phyloP scores from a whole-genome alignment of 768 basidiomycete genomes.

The Suillus subluteus region DNA sequence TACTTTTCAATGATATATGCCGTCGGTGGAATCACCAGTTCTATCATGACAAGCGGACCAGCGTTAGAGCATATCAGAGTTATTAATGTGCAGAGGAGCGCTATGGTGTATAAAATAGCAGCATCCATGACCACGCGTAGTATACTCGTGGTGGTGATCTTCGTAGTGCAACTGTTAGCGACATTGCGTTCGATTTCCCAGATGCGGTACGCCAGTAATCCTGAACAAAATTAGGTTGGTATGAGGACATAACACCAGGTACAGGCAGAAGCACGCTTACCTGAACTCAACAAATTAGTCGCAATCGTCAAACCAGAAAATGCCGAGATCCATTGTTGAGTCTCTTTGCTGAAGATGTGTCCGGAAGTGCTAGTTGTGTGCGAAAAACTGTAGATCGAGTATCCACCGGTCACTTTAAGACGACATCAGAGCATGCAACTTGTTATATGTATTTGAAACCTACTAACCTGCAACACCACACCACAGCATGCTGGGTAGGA shows the following conservation, averaged over 20 bases:
- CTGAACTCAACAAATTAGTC: conserved; percentile 37
- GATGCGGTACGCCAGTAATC: conserved; percentile 34
- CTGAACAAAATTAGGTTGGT: conserved; percentile 17
- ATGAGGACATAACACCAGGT: conserved; percentile 1
- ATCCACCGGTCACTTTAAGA: conserved; percentile 23
- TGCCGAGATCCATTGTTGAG: conserved; percentile 38
- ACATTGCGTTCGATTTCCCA: conserved; percentile 31
- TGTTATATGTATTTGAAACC: neutral
- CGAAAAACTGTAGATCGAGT: conserved; percentile 22
- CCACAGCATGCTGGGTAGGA: conserved; percentile 35
- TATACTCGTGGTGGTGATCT: conserved; percentile 17
- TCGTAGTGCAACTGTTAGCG: neutral
- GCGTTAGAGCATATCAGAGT: conserved; percentile 34
- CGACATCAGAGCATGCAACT: neutral
- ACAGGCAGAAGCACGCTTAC: conserved; percentile 20
- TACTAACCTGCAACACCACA: conserved; percentile 25
- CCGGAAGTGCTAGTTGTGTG: neutral
- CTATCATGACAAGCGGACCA: conserved; percentile 38
- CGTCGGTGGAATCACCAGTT: conserved; percentile 32
- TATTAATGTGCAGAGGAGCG: conserved; percentile 36
- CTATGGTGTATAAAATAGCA: conserved; percentile 41
- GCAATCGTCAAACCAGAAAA: conserved; percentile 36
- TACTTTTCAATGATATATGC: neutral
- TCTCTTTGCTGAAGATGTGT: conserved; percentile 30
- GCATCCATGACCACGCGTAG: conserved; percentile 40